These are phyloP conservation scores for Collybia nuda DNA, from an alignment of 768 basidiomycete species.

Conservation along the genomic window DNA sequence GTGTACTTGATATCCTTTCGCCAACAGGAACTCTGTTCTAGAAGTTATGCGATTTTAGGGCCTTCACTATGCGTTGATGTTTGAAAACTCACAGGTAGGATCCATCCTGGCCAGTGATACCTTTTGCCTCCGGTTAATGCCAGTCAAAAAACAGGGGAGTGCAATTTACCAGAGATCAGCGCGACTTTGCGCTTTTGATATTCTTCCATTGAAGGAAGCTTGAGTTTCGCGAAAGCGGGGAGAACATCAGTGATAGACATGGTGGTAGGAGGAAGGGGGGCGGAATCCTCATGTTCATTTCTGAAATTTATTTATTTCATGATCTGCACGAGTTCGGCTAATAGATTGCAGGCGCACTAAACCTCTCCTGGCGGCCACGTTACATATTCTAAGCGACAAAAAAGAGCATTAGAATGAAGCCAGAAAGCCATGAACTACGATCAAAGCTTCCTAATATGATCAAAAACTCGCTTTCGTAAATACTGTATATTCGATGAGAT, in stretches of 20 bases:
- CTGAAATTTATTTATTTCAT: not conserved
- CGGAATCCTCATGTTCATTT: not conserved
- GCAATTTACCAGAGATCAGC: constrained; percentile 75
- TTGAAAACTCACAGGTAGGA: constrained; percentile 76
- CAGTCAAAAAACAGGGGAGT: not conserved
- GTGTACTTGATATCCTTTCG: constrained; percentile 90
- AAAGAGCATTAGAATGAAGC: no score
- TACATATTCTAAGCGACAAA: no score
- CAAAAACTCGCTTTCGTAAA: no score
- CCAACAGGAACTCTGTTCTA: constrained; percentile 81
- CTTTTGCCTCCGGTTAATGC: constrained; percentile 38
- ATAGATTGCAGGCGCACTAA: not conserved
- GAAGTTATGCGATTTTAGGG: constrained; percentile 6
- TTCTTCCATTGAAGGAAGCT: constrained; percentile 73
- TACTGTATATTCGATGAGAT: no score
- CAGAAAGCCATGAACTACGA: no score
- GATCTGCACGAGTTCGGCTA: not conserved
- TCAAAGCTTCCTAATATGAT: no score
- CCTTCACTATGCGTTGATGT: not conserved
- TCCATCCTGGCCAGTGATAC: constrained; percentile 95
- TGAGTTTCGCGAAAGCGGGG: constrained; percentile 48
- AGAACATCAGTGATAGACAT: constrained; percentile 44
- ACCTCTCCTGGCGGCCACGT: no score
- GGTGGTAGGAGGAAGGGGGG: constrained; percentile 17
- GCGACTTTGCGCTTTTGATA: constrained; percentile 92